Conservation (phyloP, 2,329 filamentous ascomycete species). For the Mycosphaerella arachidis region DNA sequence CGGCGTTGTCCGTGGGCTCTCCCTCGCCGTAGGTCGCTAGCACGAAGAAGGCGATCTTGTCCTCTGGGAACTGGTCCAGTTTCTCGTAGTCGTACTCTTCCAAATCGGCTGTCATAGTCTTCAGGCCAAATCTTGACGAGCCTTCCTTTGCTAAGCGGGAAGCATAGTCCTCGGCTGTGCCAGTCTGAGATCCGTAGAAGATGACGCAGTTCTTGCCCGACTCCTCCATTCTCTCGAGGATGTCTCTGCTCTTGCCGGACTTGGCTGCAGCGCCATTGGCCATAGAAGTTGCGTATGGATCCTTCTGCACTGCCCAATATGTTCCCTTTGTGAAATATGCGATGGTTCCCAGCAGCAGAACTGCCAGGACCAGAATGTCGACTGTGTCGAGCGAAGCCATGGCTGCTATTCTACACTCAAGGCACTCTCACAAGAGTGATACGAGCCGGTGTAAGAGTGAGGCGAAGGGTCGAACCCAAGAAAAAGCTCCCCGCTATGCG, state of each 20-base stretch:
- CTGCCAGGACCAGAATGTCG: slow-evolving; percentile 85
- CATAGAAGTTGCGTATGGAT: slow-evolving; percentile 77
- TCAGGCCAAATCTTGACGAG: slow-evolving; percentile 89
- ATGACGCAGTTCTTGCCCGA: slow-evolving; percentile 94
- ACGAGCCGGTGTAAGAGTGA: not conserved
- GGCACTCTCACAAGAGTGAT: not conserved
- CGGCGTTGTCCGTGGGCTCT: slow-evolving; percentile 96
- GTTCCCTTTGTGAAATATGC: slow-evolving; percentile 98
- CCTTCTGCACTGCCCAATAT: slow-evolving; percentile 82
- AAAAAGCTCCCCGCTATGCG: not conserved
- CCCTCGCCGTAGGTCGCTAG: slow-evolving; percentile 97
- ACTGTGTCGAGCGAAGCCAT: slow-evolving; percentile 97
- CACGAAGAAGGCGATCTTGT: slow-evolving; percentile 92
- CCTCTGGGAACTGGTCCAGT: slow-evolving; percentile 78
- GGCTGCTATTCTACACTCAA: slow-evolving; percentile 25
- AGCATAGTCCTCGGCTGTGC: slow-evolving; percentile 97
- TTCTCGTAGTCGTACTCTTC: slow-evolving; percentile 98
- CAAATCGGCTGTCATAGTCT: slow-evolving; percentile 96
- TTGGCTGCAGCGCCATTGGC: slow-evolving; percentile 63
- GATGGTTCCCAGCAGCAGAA: slow-evolving; percentile 77
- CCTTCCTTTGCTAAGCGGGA: slow-evolving; percentile 95
- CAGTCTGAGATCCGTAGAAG: slow-evolving; percentile 98
- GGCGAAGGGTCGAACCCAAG: not conserved
- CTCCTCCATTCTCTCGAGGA: slow-evolving; percentile 94
- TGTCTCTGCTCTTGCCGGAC: slow-evolving; percentile 81